Evolutionary conservation across 139 green algal genomes (phyloP).

Genomic region (Diplosphaera chodatii): DNA sequence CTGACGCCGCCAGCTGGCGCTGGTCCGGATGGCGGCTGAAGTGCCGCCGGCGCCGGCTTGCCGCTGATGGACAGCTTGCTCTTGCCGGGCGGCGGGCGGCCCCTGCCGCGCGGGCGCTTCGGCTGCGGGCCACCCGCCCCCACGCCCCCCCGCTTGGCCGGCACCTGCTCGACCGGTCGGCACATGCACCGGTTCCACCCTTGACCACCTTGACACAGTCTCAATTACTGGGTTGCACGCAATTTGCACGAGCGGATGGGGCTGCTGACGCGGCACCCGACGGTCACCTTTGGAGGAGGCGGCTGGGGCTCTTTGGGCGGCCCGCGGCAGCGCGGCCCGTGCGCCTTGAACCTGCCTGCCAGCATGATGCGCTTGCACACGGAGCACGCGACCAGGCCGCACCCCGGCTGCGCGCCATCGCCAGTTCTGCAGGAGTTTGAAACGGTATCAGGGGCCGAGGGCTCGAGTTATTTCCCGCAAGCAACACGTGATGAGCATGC

Average conservation of each 20-base stretch:
- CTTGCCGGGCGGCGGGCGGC: not conserved
- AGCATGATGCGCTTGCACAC: constrained; percentile 1
- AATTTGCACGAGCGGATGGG: no score
- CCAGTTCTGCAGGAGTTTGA: not conserved
- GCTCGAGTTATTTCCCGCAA: no score
- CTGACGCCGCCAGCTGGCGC: not conserved
- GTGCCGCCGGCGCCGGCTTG: not conserved
- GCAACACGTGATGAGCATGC: no score
- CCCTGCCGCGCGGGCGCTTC: not conserved
- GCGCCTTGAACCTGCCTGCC: not conserved
- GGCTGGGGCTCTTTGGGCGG: not conserved
- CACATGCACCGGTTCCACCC: no score
- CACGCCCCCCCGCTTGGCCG: not conserved
- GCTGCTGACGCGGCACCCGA: no score
- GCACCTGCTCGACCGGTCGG: no score
- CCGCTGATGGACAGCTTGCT: not conserved
- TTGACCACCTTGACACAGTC: no score
- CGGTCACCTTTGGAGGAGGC: not conserved
- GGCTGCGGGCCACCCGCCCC: no score
- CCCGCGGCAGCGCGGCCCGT: not conserved
- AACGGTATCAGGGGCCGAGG: no score
- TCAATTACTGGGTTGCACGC: no score
- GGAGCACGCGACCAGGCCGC: not conserved
- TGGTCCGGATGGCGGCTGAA: not conserved
- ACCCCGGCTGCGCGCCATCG: not conserved